A percentile compares a stretch with the other conserved stretches of the same genome.
Evolutionary conservation across 2,329 filamentous ascomycete genomes (phyloP).

Genomic region (Fusarium multiceps): DNA sequence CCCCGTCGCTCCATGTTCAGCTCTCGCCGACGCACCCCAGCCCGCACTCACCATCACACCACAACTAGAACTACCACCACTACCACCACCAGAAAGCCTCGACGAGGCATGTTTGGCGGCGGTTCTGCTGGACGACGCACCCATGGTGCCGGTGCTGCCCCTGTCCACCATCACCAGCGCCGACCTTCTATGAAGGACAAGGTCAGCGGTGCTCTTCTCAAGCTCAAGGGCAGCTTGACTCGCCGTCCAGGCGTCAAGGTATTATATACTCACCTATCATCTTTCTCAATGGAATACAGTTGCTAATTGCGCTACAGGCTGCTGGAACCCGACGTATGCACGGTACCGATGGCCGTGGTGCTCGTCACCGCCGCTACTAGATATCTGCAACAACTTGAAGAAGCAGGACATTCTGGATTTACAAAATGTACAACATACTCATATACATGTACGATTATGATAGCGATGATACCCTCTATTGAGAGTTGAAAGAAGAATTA

Average conservation of each 20-base stretch:
- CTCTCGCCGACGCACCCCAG: conserved; percentile 41
- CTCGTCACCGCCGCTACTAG: conserved; percentile 50
- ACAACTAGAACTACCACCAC: conserved; percentile 52
- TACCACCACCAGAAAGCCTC: conserved; percentile 55
- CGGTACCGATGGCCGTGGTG: conserved; percentile 76
- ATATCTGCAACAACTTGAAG: background rate
- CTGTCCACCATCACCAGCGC: conserved; percentile 72
- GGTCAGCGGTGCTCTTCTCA: conserved; percentile 79
- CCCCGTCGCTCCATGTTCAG: conserved; percentile 46
- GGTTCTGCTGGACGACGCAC: conserved; percentile 52
- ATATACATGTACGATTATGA: conserved; percentile 40
- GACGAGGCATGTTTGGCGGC: conserved; percentile 56
- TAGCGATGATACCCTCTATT: conserved; percentile 32
- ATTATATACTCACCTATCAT: conserved; percentile 26
- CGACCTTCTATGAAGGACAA: conserved; percentile 79
- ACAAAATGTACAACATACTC: background rate
- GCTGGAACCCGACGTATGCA: conserved; percentile 79
- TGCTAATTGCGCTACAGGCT: conserved; percentile 60
- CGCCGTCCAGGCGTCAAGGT: conserved; percentile 77
- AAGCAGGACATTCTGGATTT: conserved; percentile 12
- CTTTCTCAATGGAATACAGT: background rate
- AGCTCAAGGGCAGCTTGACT: conserved; percentile 76
- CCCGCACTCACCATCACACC: conserved; percentile 41
- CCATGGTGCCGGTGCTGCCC: conserved; percentile 50
- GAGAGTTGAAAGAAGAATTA: conserved; percentile 29